Evolutionary conservation across 2,329 filamentous ascomycete genomes (phyloP).

Genomic region (Talaromyces atroroseus): DNA sequence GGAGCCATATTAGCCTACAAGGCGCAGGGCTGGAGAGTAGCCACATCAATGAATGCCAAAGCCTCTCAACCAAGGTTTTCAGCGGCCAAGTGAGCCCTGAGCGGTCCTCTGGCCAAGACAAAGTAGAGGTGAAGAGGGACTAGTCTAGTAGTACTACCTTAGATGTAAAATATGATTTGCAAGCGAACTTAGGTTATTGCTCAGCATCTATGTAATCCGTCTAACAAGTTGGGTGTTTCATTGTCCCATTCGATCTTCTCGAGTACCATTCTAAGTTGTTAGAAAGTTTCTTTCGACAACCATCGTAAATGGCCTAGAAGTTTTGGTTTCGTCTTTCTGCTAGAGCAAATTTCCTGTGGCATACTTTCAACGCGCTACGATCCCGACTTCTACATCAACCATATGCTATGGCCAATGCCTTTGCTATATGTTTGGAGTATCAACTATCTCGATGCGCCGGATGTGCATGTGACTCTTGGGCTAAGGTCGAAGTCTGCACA

Average conservation of each 20-base stretch:
- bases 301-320: no score
- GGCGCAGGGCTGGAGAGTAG: constrained; percentile 11
- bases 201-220: background rate
- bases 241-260: background rate
- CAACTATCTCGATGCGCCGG: constrained; percentile 30
- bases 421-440: background rate
- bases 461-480: constrained; percentile 28
- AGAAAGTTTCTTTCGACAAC: no score
- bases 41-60: constrained; percentile 10
- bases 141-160: background rate
- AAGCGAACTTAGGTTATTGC: background rate
- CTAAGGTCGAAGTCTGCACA: constrained; percentile 30
- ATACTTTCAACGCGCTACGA: no score
- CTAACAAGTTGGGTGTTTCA: background rate
- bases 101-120: background rate
- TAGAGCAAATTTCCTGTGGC: no score
- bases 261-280: no score
- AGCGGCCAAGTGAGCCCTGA: background rate
- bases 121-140: background rate
- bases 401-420: no score
- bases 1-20: constrained; percentile 16
- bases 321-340: no score
- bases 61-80: background rate
- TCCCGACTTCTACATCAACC: no score
- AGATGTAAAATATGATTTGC: background rate